phyloP scores from a whole-genome alignment of 768 basidiomycete species.

The Termitomyces sp. region DNA sequence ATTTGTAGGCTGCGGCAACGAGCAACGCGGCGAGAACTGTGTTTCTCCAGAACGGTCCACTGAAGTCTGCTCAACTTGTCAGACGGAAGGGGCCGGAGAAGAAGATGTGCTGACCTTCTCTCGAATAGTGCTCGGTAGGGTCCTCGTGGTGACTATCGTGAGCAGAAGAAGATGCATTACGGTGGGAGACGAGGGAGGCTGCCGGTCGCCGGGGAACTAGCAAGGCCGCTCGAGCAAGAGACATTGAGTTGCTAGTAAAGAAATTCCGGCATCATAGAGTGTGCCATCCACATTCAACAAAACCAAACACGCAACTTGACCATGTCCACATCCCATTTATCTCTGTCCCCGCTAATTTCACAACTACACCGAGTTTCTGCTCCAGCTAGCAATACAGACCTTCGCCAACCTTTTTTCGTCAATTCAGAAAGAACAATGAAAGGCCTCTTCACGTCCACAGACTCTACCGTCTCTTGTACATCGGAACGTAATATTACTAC shows the following conservation, averaged over 20 bases:
- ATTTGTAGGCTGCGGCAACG: conserved; percentile 58
- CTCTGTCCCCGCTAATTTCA: conserved; percentile 24
- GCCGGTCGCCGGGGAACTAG: conserved; percentile 29
- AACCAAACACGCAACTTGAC: conserved; percentile 9
- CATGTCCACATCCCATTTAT: conserved; percentile 18
- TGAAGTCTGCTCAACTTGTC: conserved; percentile 44
- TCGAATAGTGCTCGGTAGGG: conserved; percentile 39
- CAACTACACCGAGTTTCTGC: background rate
- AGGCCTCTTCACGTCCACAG: background rate
- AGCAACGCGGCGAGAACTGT: conserved; percentile 46
- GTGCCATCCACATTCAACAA: conserved; percentile 3
- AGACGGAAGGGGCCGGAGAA: conserved; percentile 1
- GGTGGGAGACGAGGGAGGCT: conserved; percentile 25
- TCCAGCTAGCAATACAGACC: background rate
- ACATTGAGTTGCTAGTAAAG: conserved; percentile 26
- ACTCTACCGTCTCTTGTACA: background rate
- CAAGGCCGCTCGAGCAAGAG: conserved; percentile 34
- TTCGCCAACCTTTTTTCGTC: background rate
- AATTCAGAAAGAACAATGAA: background rate
- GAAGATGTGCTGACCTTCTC: conserved; percentile 46
- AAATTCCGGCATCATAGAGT: background rate
- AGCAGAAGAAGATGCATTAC: conserved; percentile 40
- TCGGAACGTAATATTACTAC: background rate
- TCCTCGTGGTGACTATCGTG: conserved; percentile 39
- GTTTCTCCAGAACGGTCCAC: conserved; percentile 63